Evolutionary conservation across 768 basidiomycete genomes (phyloP), one percentile per base, ranked within the genome.

Genomic region (Lactifluus subvellereus): DNA sequence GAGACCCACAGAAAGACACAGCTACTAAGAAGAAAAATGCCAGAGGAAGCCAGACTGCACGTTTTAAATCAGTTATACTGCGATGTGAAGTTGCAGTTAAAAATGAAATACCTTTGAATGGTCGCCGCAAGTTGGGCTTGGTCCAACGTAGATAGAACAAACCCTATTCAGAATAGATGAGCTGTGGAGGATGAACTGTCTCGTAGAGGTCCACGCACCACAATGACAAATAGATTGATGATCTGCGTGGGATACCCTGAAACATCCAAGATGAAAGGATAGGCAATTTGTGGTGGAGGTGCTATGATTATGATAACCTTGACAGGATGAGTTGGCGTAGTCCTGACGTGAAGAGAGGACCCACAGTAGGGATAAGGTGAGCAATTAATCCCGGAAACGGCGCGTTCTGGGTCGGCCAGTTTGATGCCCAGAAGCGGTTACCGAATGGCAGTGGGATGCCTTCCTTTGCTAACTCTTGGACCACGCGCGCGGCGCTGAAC

Each of bases 391-490:
- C 84, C 0, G 83, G 82, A 30, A 84, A 69, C 0, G 84, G 84
- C 0, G 84, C 80, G 64, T 80, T 80, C 7, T 82, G 81, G 1
- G 80, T 81, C 1, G 82, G 82, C 83, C 82, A 83, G 67, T 84
- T 85, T 0, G 81, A 82, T 1, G 84, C 84, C 83, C 82, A 84
- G 67, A 85, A 81, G 30, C 71, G 76, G 65, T 81, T 84, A 2
- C 82, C 82, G 57, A 83, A 83, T 0, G 83, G 83, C 0, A 85
- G 75, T 11, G 83, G 83, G 18, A 85, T 73, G 1, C 84, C 84
- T 68, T 84, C 84, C 63, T 85, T 85, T 5, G 84, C 84, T 4
- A 85, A 78, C 57, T 85, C 84, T 74, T 84, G 84, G 60, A 83
- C 84, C 2, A 85, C 76, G 16, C 80, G 77, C 0, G 80, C 71